Percentiles rank a stretch among this genome's conserved stretches.
These are phyloP conservation scores for Lyophyllum atratum DNA, from an alignment of 768 basidiomycete genomes.

Conservation along the genomic window DNA sequence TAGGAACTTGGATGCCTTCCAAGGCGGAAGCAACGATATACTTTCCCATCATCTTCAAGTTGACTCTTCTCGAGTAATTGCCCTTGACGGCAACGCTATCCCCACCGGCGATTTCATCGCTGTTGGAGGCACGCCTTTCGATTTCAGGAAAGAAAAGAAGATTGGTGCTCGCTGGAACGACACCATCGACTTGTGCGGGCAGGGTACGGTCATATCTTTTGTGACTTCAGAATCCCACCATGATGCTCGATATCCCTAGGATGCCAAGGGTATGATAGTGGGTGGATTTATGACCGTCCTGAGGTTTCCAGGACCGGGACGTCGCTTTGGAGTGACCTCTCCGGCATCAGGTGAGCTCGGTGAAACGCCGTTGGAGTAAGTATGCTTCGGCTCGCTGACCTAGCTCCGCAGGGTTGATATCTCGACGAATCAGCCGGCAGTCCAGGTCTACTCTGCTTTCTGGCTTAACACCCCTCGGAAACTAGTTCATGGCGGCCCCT, in stretches of 20 bases:
- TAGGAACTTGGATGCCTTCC: conserved; percentile 57
- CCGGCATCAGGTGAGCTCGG: conserved; percentile 45
- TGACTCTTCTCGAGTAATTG: conserved; percentile 31
- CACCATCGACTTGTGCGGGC: conserved; percentile 28
- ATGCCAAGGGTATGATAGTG: conserved; percentile 51
- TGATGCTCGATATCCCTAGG: conserved; percentile 22
- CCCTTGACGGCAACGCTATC: conserved; percentile 35
- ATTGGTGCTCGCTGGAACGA: conserved; percentile 37
- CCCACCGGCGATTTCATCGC: conserved; percentile 33
- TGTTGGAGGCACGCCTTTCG: conserved; percentile 34
- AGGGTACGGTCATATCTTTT: conserved; percentile 19
- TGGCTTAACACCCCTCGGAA: conserved; percentile 51
- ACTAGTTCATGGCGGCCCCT: conserved; percentile 47
- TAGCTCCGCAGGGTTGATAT: conserved; percentile 43
- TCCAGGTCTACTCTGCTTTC: conserved; percentile 50
- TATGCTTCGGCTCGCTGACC: not conserved
- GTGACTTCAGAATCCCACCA: not conserved
- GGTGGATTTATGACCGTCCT: conserved; percentile 48
- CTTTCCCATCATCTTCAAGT: conserved; percentile 33
- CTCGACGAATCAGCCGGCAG: conserved; percentile 50
- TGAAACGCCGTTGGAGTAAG: not conserved
- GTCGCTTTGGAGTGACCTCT: conserved; percentile 47
- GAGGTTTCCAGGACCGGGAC: conserved; percentile 29
- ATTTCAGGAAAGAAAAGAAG: conserved; percentile 37
- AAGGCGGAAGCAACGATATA: conserved; percentile 37